Evolutionary conservation across 352 stramenopile genomes (phyloP).

Genomic region (Globisporangium paddicum): DNA sequence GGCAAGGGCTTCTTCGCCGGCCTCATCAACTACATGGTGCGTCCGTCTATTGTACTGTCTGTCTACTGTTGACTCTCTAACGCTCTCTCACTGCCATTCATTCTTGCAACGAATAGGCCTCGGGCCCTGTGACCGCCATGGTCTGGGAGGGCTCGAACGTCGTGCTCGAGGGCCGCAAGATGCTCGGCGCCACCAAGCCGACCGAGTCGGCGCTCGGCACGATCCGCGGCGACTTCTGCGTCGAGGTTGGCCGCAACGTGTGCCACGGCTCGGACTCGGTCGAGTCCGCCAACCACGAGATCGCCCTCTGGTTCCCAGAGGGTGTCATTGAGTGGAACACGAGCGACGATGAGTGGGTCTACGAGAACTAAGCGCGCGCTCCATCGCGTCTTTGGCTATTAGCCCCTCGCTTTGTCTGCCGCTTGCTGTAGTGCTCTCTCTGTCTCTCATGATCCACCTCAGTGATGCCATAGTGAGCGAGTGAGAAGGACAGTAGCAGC

Average conservation of each 20-base stretch:
- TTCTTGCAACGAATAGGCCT: slow-evolving; percentile 31
- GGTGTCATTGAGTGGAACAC: slow-evolving; percentile 73
- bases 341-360: slow-evolving; percentile 93
- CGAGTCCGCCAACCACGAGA: slow-evolving; percentile 97
- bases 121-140: slow-evolving; percentile 91
- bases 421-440: background rate
- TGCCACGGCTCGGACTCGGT: slow-evolving; percentile 97
- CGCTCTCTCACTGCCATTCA: background rate
- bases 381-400: background rate
- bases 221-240: slow-evolving; percentile 97
- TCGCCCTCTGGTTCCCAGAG: slow-evolving; percentile 95
- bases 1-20: slow-evolving; percentile 93
- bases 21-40: slow-evolving; percentile 95
- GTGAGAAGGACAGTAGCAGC: background rate
- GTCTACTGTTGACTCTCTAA: background rate
- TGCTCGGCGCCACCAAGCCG: slow-evolving; percentile 97
- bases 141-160: slow-evolving; percentile 95
- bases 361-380: slow-evolving; percentile 84
- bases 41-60: background rate
- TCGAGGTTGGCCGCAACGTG: slow-evolving; percentile 93
- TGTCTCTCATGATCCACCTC: background rate
- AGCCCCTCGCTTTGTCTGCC: background rate
- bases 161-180: slow-evolving; percentile 92
- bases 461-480: background rate
- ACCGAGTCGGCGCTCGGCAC: slow-evolving; percentile 93